Conservation (phyloP, 2,329 filamentous ascomycete genomes). For the Aspergillus cejpii region DNA sequence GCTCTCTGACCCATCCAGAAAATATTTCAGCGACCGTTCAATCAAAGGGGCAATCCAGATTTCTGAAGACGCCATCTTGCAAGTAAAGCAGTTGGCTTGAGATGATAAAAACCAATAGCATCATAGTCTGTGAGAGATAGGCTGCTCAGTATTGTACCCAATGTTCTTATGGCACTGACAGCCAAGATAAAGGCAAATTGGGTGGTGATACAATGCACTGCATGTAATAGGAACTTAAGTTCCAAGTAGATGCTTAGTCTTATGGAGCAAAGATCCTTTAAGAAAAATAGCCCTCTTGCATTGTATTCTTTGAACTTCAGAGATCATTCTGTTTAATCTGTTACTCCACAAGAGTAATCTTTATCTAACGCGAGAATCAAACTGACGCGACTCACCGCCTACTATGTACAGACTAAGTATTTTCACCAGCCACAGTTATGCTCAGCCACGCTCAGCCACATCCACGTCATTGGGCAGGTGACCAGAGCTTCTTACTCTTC, state of each 20-base stretch:
- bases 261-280: no score
- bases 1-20: conserved; percentile 10
- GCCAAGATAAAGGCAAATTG: not conserved
- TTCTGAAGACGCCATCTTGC: conserved; percentile 20
- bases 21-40: conserved; percentile 20
- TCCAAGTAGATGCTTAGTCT: no score
- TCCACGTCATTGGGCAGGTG: conserved; percentile 30
- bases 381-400: conserved; percentile 19
- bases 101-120: conserved; percentile 1
- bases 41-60: conserved; percentile 24
- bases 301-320: no score
- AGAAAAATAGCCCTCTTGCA: no score
- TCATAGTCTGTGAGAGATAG: not conserved
- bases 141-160: not conserved
- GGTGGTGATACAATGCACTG: not conserved
- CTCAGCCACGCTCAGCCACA: conserved; percentile 24
- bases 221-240: no score
- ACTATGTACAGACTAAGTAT: not conserved
- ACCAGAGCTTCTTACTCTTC: no score
- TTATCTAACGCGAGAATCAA: conserved; percentile 1
- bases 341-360: no score
- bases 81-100: conserved; percentile 8
- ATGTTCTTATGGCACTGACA: not conserved
- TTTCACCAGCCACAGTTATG: conserved; percentile 15
- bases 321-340: no score